Percentiles rank a stretch among this genome's conserved stretches.
These are phyloP conservation scores for Tulasnella calospora DNA, from an alignment of 768 basidiomycete genomes.

Conservation along the genomic window DNA sequence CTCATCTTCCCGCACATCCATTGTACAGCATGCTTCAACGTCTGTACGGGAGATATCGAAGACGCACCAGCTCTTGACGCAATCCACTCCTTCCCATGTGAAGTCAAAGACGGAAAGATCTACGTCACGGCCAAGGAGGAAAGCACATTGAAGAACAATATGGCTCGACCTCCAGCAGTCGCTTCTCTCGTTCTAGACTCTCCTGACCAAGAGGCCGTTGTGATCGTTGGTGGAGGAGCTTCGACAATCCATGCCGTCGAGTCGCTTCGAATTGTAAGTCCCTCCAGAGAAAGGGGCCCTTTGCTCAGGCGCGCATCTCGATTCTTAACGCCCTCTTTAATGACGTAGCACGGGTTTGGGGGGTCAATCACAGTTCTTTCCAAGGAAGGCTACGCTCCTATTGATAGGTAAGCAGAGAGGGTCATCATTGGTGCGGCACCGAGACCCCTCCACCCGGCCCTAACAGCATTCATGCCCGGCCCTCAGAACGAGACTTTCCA, in stretches of 20 bases:
- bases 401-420: conserved; percentile 58
- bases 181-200: conserved; percentile 47
- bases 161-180: conserved; percentile 46
- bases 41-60: conserved; percentile 78
- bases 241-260: conserved; percentile 73
- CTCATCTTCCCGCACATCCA: background rate
- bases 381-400: conserved; percentile 74
- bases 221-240: conserved; percentile 83
- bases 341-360: conserved; percentile 62
- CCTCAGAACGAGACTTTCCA: conserved; percentile 78
- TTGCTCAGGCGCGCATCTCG: background rate
- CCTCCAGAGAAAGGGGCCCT: background rate
- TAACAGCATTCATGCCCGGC: no score
- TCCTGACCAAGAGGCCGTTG: conserved; percentile 50
- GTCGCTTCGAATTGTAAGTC: conserved; percentile 68
- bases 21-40: conserved; percentile 73
- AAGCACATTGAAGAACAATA: conserved; percentile 60
- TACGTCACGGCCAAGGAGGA: conserved; percentile 65
- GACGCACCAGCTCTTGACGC: conserved; percentile 82
- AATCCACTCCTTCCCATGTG: conserved; percentile 70
- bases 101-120: conserved; percentile 66
- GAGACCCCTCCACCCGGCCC: no score
- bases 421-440: no score
- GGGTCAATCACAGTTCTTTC: conserved; percentile 73
- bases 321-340: background rate